Conservation (phyloP, 108 stramenopile genomes). For the Skeletonema costatum region DNA sequence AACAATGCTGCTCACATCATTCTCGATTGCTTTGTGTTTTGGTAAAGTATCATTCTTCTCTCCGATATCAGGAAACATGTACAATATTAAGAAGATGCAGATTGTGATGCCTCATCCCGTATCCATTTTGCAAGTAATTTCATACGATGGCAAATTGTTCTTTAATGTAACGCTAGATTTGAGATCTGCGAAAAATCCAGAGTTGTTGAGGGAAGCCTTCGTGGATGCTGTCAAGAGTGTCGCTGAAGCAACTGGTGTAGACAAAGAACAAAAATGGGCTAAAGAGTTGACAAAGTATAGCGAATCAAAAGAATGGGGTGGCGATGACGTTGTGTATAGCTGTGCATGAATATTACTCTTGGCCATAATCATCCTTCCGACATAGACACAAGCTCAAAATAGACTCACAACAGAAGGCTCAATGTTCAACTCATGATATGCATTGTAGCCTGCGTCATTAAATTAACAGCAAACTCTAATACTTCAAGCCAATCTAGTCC, state of each 20-base stretch:
- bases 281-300: neutral
- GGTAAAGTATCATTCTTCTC: neutral
- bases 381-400: too few relatives aligned
- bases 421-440: too few relatives aligned
- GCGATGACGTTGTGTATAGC: constrained; percentile 3
- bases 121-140: neutral
- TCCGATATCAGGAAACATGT: neutral
- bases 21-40: too few relatives aligned
- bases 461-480: too few relatives aligned
- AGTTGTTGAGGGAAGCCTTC: constrained; percentile 7
- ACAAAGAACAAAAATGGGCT: neutral
- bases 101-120: constrained; percentile 25
- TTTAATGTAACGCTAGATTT: constrained; percentile 20
- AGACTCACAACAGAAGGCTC: too few relatives aligned
- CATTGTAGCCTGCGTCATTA: too few relatives aligned
- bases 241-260: constrained; percentile 4
- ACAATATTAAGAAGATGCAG: constrained; percentile 17
- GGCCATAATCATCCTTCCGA: too few relatives aligned
- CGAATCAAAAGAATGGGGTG: constrained; percentile 17
- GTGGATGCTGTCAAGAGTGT: constrained; percentile 13
- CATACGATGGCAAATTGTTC: constrained; percentile 15
- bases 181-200: constrained; percentile 6
- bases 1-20: neutral
- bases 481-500: too few relatives aligned
- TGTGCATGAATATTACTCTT: too few relatives aligned